Base-by-base conservation (phyloP, 331 rosid species). In the Telfairia occidentalis region DNA sequence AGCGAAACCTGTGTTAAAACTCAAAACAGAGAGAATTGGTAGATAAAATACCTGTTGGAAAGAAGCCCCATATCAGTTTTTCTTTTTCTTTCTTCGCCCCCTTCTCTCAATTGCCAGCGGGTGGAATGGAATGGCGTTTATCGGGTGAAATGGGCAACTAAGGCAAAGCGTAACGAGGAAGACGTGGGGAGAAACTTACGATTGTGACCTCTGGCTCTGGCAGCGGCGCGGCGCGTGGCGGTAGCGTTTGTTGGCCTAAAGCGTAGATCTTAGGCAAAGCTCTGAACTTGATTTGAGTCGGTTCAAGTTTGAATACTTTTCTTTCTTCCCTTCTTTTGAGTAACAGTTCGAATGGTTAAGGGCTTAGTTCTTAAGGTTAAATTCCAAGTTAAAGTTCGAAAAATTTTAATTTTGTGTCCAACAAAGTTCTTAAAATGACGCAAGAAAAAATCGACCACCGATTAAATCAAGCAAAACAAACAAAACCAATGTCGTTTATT, bases 11-110 rank as follows among this genome's bases (percentile, higher is more conserved):
- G 11, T 10, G 3, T 40, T 9, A 66, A 66, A 23, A 42, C 34
- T 23, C 0, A 40, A 66, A 69, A 69, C 23, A 69, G 38, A 43
- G 50, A 43, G 24, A 43, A 43, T 43, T 26, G 38, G 9, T 40
- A 24, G 57, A 69, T 24, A 10, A 69, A 38, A 69, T 84, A 87
- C 98, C 98, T 85, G 82, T 92, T 92, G 37, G 98, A 89, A 34
- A 92, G 88, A 81, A 92, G 80, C 57, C 98, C 96, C 98, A 92
- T 92, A 11, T 32, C 60, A 19, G 12, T 60, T 34, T 34, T 71
- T 40, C 29, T 60, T 34, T 34, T 71, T 40, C 29, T 79, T 43
- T 2, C 32, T 28, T 57, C 34, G 38, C 16, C 23, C 3, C 67
- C 21, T 50, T 54, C 59, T 54, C 59, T 16, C 55, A 38, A 11